phyloP scores from a whole-genome alignment of 768 basidiomycete species.

The Amanita molliuscula region DNA sequence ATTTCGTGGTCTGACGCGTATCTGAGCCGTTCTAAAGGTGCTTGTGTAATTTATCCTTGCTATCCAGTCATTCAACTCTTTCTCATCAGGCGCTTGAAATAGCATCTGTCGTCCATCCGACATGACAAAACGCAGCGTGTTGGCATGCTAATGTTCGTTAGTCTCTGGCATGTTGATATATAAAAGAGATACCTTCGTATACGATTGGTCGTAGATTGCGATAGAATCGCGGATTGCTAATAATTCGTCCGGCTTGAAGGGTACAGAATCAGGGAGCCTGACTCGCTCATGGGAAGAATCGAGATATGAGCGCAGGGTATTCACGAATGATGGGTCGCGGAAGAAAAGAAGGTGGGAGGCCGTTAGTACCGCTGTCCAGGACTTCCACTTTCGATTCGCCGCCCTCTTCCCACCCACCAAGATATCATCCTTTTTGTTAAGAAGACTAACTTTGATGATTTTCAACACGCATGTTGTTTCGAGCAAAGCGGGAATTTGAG shows the following conservation, averaged over 20 bases:
- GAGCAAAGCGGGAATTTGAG: constrained; percentile 4
- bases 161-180: neutral
- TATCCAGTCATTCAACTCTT: constrained; percentile 86
- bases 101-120: constrained; percentile 75
- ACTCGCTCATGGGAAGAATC: constrained; percentile 21
- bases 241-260: constrained; percentile 77
- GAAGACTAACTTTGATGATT: constrained; percentile 70
- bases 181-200: constrained; percentile 49
- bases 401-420: constrained; percentile 70
- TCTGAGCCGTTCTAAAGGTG: constrained; percentile 76
- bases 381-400: constrained; percentile 76
- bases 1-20: constrained; percentile 68
- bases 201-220: constrained; percentile 71
- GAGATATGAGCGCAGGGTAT: constrained; percentile 33
- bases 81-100: constrained; percentile 58
- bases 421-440: constrained; percentile 76
- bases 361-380: constrained; percentile 78
- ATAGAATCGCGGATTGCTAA: constrained; percentile 68
- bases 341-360: constrained; percentile 89
- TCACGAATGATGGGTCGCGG: constrained; percentile 56
- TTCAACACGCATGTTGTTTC: constrained; percentile 33
- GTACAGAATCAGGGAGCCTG: constrained; percentile 25
- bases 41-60: constrained; percentile 89
- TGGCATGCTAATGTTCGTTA: constrained; percentile 35
- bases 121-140: constrained; percentile 72